Percentiles rank a stretch among this genome's conserved stretches.
Evolutionary conservation across 371 early-diverging fungal genomes (phyloP).

Genomic region (Entomophthora muscae): DNA sequence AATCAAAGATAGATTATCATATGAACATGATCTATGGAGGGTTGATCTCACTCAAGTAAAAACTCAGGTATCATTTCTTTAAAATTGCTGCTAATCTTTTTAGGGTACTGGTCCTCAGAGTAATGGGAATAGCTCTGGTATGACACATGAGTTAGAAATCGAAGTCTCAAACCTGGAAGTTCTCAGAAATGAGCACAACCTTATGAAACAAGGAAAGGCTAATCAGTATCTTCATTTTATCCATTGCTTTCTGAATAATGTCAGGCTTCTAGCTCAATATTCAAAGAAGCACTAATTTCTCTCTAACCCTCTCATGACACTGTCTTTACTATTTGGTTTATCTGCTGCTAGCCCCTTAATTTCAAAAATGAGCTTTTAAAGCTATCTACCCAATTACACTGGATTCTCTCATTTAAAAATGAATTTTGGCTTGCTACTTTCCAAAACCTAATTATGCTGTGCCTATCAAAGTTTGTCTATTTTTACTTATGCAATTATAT

Average conservation of each 20-base stretch:
- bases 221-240: neutral
- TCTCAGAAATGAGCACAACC: neutral
- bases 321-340: conserved; percentile 4
- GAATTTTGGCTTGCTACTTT: too few relatives aligned
- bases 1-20: neutral
- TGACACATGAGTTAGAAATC: neutral
- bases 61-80: neutral
- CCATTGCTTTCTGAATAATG: conserved; percentile 1
- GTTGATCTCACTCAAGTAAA: conserved; percentile 4
- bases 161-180: neutral
- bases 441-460: too few relatives aligned
- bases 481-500: too few relatives aligned
- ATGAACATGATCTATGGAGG: neutral
- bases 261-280: neutral
- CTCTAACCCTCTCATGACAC: conserved; percentile 7
- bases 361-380: too few relatives aligned
- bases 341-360: too few relatives aligned
- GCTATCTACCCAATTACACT: too few relatives aligned
- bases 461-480: too few relatives aligned
- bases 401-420: too few relatives aligned
- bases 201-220: neutral
- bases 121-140: neutral
- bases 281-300: neutral
- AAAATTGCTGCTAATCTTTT: neutral
- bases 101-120: neutral